Evolutionary conservation across 2,329 filamentous ascomycete genomes (phyloP).

Genomic region (Aspergillus calidoustus): DNA sequence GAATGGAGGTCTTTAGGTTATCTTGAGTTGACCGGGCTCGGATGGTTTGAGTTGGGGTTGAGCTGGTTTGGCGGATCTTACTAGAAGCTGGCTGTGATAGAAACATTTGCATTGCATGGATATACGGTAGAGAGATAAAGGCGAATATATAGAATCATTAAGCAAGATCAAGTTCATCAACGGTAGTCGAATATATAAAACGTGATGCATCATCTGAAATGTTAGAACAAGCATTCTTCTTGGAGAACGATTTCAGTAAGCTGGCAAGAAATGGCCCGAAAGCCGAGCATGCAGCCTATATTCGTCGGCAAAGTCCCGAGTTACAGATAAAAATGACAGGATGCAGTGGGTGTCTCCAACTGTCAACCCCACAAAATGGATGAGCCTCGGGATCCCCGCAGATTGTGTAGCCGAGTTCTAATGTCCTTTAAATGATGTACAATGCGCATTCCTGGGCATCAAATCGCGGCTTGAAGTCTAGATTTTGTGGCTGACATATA

Average conservation of each 20-base stretch:
- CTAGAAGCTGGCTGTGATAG: neutral
- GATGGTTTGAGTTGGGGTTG: neutral
- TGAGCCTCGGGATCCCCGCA: constrained; percentile 20
- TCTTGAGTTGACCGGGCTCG: neutral
- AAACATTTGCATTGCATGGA: neutral
- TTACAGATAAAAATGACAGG: neutral
- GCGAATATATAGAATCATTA: neutral
- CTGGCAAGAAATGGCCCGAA: neutral
- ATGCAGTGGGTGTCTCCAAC: neutral
- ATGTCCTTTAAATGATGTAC: neutral
- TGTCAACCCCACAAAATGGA: constrained; percentile 3
- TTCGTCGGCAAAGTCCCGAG: neutral
- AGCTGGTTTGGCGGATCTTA: neutral
- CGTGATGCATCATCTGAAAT: neutral
- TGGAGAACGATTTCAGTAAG: neutral
- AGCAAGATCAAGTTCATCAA: neutral
- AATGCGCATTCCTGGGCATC: neutral
- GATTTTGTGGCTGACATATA: neutral
- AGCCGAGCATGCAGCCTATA: neutral
- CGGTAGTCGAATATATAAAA: neutral
- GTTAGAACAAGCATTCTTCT: neutral
- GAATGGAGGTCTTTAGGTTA: constrained; percentile 28
- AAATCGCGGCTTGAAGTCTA: neutral
- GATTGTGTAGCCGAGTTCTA: constrained; percentile 12
- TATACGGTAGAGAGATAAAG: neutral